Evolutionary conservation across 2,329 filamentous ascomycete species (phyloP), one percentile per base, ranked within the genome.

Genomic region (Rhynchosporium secalis): DNA sequence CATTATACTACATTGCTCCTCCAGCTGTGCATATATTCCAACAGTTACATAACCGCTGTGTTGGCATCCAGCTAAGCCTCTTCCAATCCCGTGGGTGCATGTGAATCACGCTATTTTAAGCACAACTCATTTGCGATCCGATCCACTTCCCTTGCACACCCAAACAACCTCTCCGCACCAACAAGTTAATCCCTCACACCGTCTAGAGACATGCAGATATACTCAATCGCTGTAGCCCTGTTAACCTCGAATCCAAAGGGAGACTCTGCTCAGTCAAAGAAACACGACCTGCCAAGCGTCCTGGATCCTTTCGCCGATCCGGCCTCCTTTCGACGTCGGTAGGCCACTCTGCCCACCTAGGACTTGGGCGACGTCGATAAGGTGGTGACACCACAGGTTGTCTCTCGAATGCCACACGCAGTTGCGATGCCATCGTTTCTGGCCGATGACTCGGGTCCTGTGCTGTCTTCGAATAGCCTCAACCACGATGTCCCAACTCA

Each of bases 391-490:
- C 66, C 57, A 65, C 38, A 59, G 61, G 62, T 62, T 60, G 56
- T 55, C 57, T 65, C 65, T 64, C 66, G 65, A 69, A 77, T 79
- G 76, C 75, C 78, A 72, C 74, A 78, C 74, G 73, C 72, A 65
- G 70, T 78, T 72, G 78, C 78, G 66, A 83, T 83, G 81, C 80
- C 81, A 74, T 78, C 78, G 68, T 76, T 80, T 73, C 73, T 79
- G 72, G 74, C 77, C 72, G 78, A 80, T 72, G 74, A 78, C 67
- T 68, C 70, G 61, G 72, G 69, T 61, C 68, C 64, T 41, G 68
- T 69, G 65, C 64, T 68, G 56, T 70, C 72, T 58, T 63, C 70
- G 57, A 72, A 60, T 63, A 68, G 70, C 20, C 65, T 67, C 28
- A 67, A 64, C 26, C 69, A 71, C 59, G 72, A 74, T 70, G 71